Percentiles rank a stretch among this genome's conserved stretches.
Conservation (phyloP, 495 filamentous ascomycete species). For the Lophiotrema nucula region DNA sequence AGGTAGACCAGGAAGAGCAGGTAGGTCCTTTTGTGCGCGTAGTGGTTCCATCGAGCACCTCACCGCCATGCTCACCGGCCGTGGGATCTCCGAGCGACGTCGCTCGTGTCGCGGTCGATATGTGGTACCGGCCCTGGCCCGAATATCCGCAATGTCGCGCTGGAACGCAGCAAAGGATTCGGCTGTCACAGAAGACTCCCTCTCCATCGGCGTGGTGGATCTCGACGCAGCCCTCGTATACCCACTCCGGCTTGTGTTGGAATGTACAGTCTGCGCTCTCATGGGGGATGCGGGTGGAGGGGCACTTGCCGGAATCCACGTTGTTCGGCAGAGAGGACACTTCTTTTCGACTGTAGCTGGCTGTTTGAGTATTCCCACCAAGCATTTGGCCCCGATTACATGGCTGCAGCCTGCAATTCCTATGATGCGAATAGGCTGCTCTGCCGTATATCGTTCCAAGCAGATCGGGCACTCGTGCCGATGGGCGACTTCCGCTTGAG, state of each 20-base stretch:
- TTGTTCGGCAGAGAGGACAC: slow-evolving; percentile 8
- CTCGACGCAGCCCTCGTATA: too few relatives aligned
- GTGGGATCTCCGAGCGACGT: too few relatives aligned
- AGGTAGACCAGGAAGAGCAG: too few relatives aligned
- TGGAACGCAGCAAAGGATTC: neutral
- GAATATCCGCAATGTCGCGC: neutral
- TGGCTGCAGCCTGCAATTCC: neutral
- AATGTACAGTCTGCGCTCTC: too few relatives aligned
- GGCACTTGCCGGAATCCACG: too few relatives aligned
- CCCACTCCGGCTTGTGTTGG: too few relatives aligned
- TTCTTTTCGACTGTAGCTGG: neutral
- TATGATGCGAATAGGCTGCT: neutral
- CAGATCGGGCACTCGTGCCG: slow-evolving; percentile 16
- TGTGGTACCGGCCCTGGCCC: neutral
- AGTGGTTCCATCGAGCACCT: too few relatives aligned
- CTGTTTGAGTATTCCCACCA: neutral
- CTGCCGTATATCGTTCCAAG: neutral
- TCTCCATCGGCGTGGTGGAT: neutral
- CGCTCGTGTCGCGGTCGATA: neutral
- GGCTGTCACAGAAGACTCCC: neutral
- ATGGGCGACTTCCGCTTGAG: too few relatives aligned
- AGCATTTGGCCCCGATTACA: neutral
- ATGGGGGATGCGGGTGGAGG: too few relatives aligned
- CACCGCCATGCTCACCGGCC: too few relatives aligned
- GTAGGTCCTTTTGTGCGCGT: too few relatives aligned